phyloP scores from a whole-genome alignment of 2,329 filamentous ascomycete species.

The Lachnellula occidentalis region DNA sequence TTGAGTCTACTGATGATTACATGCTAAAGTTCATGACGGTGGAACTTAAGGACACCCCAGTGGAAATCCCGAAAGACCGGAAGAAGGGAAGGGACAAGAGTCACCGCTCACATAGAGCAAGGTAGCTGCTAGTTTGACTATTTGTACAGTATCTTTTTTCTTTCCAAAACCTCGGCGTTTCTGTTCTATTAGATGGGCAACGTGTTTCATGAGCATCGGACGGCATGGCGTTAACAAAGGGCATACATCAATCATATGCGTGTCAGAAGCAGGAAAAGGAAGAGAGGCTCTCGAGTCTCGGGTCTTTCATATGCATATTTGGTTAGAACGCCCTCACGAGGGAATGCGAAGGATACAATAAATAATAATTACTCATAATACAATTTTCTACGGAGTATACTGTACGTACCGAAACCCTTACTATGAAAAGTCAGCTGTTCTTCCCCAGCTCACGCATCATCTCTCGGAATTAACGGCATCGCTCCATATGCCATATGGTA shows the following conservation, averaged over 20 bases:
- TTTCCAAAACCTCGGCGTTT: neutral
- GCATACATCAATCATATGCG: slow-evolving; percentile 1
- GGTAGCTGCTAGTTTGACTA: slow-evolving; percentile 14
- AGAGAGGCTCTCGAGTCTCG: neutral
- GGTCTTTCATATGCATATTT: neutral
- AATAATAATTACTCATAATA: neutral
- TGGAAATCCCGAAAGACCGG: slow-evolving; percentile 60
- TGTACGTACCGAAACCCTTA: neutral
- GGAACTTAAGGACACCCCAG: slow-evolving; percentile 51
- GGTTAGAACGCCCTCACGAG: neutral
- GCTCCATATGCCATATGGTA: no score
- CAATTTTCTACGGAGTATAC: neutral
- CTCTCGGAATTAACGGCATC: no score
- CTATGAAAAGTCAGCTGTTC: no score
- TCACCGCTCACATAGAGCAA: slow-evolving; percentile 26
- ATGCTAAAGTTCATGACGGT: slow-evolving; percentile 66
- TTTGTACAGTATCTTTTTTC: slow-evolving; percentile 19
- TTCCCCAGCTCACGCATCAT: no score
- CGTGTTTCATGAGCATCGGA: slow-evolving; percentile 20
- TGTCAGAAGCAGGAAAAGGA: neutral
- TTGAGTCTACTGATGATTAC: slow-evolving; percentile 67
- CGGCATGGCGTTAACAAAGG: neutral
- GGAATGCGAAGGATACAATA: neutral
- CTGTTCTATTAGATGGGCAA: slow-evolving; percentile 20
- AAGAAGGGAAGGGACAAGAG: slow-evolving; percentile 36